phyloP scores from a whole-genome alignment of 495 filamentous ascomycete species.

The Beverwykella pulmonaria region DNA sequence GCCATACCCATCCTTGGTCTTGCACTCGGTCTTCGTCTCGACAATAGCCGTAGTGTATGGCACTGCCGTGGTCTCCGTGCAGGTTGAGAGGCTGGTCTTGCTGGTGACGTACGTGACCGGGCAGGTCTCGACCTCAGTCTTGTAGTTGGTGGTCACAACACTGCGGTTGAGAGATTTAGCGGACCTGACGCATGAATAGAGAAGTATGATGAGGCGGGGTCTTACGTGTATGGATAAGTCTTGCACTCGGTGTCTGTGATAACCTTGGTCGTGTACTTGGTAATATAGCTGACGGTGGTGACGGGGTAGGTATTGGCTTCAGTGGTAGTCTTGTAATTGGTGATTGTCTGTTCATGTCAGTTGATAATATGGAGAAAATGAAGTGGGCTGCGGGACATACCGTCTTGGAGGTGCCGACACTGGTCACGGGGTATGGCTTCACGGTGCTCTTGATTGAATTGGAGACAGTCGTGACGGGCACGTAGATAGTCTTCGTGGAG shows the following conservation, averaged over 20 bases:
- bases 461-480: slow-evolving; percentile 21
- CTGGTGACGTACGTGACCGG: slow-evolving; percentile 19
- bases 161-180: slow-evolving; percentile 12
- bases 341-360: slow-evolving; percentile 22
- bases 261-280: slow-evolving; percentile 6
- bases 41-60: slow-evolving; percentile 29
- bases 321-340: slow-evolving; percentile 10
- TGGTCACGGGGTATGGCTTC: slow-evolving; percentile 14
- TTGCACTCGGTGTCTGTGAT: slow-evolving; percentile 5
- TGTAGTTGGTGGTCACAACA: slow-evolving; percentile 16
- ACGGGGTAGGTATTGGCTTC: slow-evolving; percentile 18
- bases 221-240: slow-evolving; percentile 32
- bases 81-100: slow-evolving; percentile 3
- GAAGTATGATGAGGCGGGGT: neutral
- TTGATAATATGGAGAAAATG: neutral
- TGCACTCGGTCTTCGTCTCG: slow-evolving; percentile 24
- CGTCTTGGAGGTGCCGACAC: slow-evolving; percentile 9
- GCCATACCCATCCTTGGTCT: slow-evolving; percentile 22
- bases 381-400: neutral
- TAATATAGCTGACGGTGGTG: slow-evolving; percentile 23
- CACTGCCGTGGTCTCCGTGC: slow-evolving; percentile 25
- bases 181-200: neutral
- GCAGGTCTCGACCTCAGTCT: slow-evolving; percentile 17
- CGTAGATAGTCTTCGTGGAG: slow-evolving; percentile 30
- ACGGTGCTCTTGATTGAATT: slow-evolving; percentile 8